Percentiles rank a stretch among this genome's conserved stretches.
Conservation (phyloP, 805 yeast genomes). For the Candida andamanensis region DNA sequence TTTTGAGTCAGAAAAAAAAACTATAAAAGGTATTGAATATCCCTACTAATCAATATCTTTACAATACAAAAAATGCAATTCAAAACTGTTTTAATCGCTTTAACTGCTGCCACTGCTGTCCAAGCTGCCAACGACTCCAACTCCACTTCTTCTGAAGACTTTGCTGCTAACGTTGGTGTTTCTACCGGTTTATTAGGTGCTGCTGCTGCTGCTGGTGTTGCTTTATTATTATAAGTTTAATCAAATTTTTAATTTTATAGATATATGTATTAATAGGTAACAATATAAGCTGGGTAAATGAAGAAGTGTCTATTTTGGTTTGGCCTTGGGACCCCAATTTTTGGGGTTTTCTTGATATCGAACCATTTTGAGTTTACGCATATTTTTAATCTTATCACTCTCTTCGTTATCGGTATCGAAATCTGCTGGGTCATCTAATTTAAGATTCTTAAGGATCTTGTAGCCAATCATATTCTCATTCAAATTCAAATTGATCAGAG, state of each 20-base stretch:
- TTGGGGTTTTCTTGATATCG: slow-evolving; percentile 91
- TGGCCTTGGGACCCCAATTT: slow-evolving; percentile 96
- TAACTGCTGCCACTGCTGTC: slow-evolving; percentile 67
- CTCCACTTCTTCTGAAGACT: slow-evolving; percentile 18
- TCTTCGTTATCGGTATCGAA: slow-evolving; percentile 58
- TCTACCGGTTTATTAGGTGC: slow-evolving; percentile 70
- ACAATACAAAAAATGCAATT: slow-evolving; percentile 54
- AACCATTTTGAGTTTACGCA: slow-evolving; percentile 75
- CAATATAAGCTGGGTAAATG: no score
- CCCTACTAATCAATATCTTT: slow-evolving; percentile 2
- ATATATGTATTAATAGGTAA: no score
- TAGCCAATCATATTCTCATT: slow-evolving; percentile 41
- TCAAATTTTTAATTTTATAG: no score
- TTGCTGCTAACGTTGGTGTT: slow-evolving; percentile 54
- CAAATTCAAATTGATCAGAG: slow-evolving; percentile 39
- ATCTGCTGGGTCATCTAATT: slow-evolving; percentile 28
- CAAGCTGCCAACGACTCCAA: slow-evolving; percentile 53
- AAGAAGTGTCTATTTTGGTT: no score
- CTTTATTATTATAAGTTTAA: slow-evolving; percentile 36
- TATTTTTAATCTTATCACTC: slow-evolving; percentile 50
- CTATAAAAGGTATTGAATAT: slow-evolving; percentile 7
- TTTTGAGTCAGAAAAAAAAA: no score
- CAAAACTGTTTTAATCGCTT: slow-evolving; percentile 60
- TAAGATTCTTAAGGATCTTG: slow-evolving; percentile 45
- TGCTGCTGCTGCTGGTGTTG: slow-evolving; percentile 79